These are phyloP conservation scores for Blechomonas ayalai DNA, from an alignment of 208 protist genomes.

Conservation along the genomic window DNA sequence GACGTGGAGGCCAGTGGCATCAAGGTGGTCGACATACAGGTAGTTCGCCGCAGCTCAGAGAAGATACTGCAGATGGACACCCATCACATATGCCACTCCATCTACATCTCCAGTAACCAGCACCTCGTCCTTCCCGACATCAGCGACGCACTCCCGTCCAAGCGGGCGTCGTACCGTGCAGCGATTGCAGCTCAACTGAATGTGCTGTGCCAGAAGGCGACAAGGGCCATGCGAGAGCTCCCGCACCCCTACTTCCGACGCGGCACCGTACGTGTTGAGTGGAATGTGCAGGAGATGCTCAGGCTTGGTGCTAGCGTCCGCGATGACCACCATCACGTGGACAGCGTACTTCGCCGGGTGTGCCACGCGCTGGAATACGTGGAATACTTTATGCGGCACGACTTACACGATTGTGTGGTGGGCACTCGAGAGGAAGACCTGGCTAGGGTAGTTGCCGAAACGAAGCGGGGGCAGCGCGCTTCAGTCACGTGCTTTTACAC, in stretches of 20 bases:
- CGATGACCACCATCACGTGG: conserved; percentile 13
- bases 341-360: conserved; percentile 14
- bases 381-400: conserved; percentile 16
- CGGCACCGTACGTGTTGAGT: conserved; percentile 43
- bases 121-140: conserved; percentile 39
- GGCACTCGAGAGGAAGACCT: conserved; percentile 24
- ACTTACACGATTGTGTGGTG: conserved; percentile 13
- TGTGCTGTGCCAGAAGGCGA: conserved; percentile 20
- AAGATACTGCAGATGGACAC: conserved; percentile 22
- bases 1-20: conserved; percentile 8
- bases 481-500: conserved; percentile 16
- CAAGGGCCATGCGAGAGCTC: conserved; percentile 24
- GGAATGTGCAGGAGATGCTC: conserved; percentile 11
- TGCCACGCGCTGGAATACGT: conserved; percentile 15
- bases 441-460: conserved; percentile 10
- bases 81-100: conserved; percentile 30
- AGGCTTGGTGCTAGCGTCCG: not conserved
- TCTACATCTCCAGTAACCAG: conserved; percentile 43
- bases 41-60: conserved; percentile 44
- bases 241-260: conserved; percentile 39
- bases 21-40: conserved; percentile 45
- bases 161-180: conserved; percentile 10
- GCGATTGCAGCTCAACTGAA: conserved; percentile 16
- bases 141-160: conserved; percentile 11
- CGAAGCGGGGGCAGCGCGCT: conserved; percentile 10